Base-by-base conservation (phyloP, 1,284 basidiomycete species). In the Tylopilus sp. region DNA sequence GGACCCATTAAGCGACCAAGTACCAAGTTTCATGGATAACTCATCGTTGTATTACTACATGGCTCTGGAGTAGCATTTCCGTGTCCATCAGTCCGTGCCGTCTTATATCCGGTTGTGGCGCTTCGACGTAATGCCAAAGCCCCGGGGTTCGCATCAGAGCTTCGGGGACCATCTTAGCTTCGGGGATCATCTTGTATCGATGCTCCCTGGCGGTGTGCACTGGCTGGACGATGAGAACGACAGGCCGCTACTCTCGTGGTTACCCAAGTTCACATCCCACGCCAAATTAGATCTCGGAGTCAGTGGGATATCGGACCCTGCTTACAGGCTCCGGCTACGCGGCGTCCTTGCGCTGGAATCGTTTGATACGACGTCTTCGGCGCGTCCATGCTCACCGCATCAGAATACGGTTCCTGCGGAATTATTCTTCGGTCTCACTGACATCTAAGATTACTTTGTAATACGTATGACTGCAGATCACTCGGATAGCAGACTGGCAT, bases 331-430 rank as follows among this genome's bases (percentile, higher is more conserved):
- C 43, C n/a, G 3, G 23, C 40, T 40, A 26, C 15, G 23, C 37
- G 41, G 34, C 35, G 34, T 28, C 35, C 33, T 26, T 23, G 30
- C 39, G 44, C 39, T 21, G 18, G 29, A 15, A 29, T 38, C 10
- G 29, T 30, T 44, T 45, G 58, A 63, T 60, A 45, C 57, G 58
- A 59, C 40, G 33, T 45, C 41, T 48, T 40, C 60, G 60, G 57
- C 16, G 13, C 35, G 40, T 53, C 55, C 19, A 6, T 21, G 11
- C 12, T 34, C 18, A 33, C 46, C 25, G 21, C 31, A 48, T 3
- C 29, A 46, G 40, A 41, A 31, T 19, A 29, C 13, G 1, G 13
- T 13, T 2, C 19, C 29, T 5, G n/a, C 12, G 23, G 38, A 4
- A 42, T 21, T 39, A 18, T 52, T 34, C 30, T 13, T 15, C 13